A percentile compares a stretch with the other conserved stretches of the same genome.
Evolutionary conservation across 345 rosid species (phyloP).

Genomic region (Carallia brachiata): DNA sequence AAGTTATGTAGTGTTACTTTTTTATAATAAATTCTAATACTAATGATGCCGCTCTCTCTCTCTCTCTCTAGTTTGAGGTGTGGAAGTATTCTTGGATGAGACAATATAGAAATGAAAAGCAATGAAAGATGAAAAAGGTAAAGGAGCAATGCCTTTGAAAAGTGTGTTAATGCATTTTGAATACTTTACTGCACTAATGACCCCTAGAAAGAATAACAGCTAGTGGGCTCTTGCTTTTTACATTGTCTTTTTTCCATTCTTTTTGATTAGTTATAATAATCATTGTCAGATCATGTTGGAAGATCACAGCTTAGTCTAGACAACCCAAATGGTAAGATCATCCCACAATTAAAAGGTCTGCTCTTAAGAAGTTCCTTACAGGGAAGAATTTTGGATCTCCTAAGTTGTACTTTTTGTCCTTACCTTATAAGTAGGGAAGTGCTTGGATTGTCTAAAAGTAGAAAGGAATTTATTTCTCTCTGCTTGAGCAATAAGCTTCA

Average conservation of each 20-base stretch:
- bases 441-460: too few relatives aligned
- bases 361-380: too few relatives aligned
- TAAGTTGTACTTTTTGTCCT: too few relatives aligned
- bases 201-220: slow-evolving; percentile 51
- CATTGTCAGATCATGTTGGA: slow-evolving; percentile 23
- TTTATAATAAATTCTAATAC: not conserved
- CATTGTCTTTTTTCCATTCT: slow-evolving; percentile 12
- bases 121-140: slow-evolving; percentile 19
- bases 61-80: slow-evolving; percentile 20
- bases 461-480: too few relatives aligned
- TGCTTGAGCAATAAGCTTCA: too few relatives aligned
- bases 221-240: slow-evolving; percentile 22
- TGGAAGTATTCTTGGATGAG: slow-evolving; percentile 38
- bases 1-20: too few relatives aligned
- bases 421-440: too few relatives aligned
- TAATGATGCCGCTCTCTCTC: not conserved
- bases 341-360: too few relatives aligned
- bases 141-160: slow-evolving; percentile 33
- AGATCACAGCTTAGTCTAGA: slow-evolving; percentile 1
- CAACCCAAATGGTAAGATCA: too few relatives aligned
- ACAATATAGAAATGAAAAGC: slow-evolving; percentile 21
- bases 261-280: slow-evolving; percentile 15
- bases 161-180: slow-evolving; percentile 31
- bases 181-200: slow-evolving; percentile 31
- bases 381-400: too few relatives aligned